Evolutionary conservation across 2,329 filamentous ascomycete genomes (phyloP), one percentile per base, ranked within the genome.

Genomic region (Cordyceps pruinosa): DNA sequence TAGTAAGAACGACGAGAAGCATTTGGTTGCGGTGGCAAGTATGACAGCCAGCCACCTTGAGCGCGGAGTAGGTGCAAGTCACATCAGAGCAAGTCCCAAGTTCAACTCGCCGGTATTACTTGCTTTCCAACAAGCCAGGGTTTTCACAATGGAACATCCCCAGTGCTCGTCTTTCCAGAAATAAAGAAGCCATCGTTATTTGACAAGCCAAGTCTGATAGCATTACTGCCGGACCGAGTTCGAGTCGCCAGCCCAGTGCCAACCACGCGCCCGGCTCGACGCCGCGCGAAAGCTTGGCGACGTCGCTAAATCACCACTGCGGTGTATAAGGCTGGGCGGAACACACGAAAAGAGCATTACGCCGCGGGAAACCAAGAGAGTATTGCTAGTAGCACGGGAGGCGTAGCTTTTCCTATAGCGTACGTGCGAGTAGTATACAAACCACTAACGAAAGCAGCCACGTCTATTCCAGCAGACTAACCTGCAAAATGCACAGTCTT

Each of bases 11-110:
- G n/a, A 19, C 23, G n/a, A n/a, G n/a, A n/a, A n/a, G n/a, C n/a
- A n/a, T n/a, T n/a, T n/a, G n/a, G n/a, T n/a, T n/a, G n/a, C n/a
- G n/a, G n/a, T n/a, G n/a, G n/a, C n/a, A n/a, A n/a, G n/a, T n/a
- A n/a, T n/a, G n/a, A n/a, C n/a, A n/a, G n/a, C n/a, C n/a, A n/a
- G n/a, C n/a, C n/a, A 23, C 41, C 42, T 37, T 23, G 42, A 47
- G 30, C 28, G 13, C 41, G 32, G 35, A 48, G 45, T 28, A 56
- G 53, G 53, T 34, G 53, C 53, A 49, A 56, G 21, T 45, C 44
- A 56, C 53, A 12, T 48, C 35, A 34, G 35, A 56, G 44, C 25
- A 49, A 48, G 53, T 47, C 53, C 51, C 26, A 42, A 21, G 25
- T 41, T 39, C 35, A 28, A 34, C 23, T 19, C 53, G 17, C 19